These are phyloP conservation scores for Mycosphaerelloides madeirae DNA, from an alignment of 2,329 filamentous ascomycete species.

Conservation along the genomic window DNA sequence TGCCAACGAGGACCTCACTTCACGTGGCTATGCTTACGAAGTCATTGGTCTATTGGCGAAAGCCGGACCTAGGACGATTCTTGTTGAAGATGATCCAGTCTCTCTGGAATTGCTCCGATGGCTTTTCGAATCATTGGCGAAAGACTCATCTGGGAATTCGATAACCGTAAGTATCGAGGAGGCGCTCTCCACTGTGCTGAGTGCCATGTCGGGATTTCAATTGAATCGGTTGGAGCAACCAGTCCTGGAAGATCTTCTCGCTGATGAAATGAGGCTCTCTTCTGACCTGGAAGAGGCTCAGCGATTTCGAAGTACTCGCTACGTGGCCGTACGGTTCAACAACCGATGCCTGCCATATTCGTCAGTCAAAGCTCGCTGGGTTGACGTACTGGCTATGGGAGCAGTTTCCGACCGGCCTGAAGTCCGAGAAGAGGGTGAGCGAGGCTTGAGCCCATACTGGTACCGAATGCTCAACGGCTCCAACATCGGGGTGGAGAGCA, in stretches of 20 bases:
- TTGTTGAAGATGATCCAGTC: conserved; percentile 40
- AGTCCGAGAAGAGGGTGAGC: conserved; percentile 81
- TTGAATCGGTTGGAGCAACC: conserved; percentile 40
- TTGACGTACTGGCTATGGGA: conserved; percentile 76
- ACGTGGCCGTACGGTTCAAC: conserved; percentile 80
- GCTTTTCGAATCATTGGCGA: conserved; percentile 77
- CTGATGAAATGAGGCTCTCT: conserved; percentile 52
- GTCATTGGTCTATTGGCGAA: conserved; percentile 77
- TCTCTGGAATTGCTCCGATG: conserved; percentile 61
- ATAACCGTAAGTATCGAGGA: conserved; percentile 86
- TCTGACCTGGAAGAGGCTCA: conserved; percentile 26
- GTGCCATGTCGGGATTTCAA: conserved; percentile 47
- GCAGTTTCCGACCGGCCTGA: conserved; percentile 69
- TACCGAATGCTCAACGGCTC: conserved; percentile 57
- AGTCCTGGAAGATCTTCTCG: conserved; percentile 54
- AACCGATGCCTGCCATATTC: conserved; percentile 80
- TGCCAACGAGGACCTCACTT: conserved; percentile 52
- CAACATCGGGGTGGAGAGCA: conserved; percentile 20
- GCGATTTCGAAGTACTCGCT: conserved; percentile 63
- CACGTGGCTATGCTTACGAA: conserved; percentile 82
- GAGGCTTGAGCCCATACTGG: conserved; percentile 78
- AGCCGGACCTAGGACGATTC: conserved; percentile 56
- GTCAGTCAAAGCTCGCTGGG: conserved; percentile 77
- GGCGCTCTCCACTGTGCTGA: conserved; percentile 73
- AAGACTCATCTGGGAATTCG: conserved; percentile 68